Percentiles rank a stretch among this genome's conserved stretches.
Conservation (phyloP, 2,329 filamentous ascomycete genomes). For the Alternaria atra region DNA sequence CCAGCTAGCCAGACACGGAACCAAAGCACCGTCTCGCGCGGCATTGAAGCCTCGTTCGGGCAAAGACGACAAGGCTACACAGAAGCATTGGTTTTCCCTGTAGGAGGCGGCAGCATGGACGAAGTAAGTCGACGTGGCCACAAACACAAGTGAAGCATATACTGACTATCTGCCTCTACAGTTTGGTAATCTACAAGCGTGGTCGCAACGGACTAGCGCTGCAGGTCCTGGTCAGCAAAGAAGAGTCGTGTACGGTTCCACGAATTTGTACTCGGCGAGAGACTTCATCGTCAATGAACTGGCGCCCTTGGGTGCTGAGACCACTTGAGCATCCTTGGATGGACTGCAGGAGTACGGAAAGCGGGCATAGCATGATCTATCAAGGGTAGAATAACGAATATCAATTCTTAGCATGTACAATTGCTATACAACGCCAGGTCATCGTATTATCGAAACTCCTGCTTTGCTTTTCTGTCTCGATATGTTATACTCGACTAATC, state of each 20-base stretch:
- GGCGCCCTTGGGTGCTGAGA: conserved; percentile 64
- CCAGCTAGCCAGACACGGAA: conserved; percentile 69
- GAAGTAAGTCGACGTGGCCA: conserved; percentile 74
- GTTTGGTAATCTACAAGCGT: conserved; percentile 83
- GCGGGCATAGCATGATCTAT: not conserved
- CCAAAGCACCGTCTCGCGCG: conserved; percentile 57
- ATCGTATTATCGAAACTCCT: not conserved
- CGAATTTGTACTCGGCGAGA: conserved; percentile 72
- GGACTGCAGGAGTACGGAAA: not conserved
- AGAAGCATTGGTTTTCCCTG: conserved; percentile 92
- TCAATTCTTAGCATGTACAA: not conserved
- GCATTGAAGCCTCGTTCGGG: conserved; percentile 85
- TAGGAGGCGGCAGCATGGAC: conserved; percentile 95
- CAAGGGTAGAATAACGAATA: not conserved
- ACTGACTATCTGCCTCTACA: not conserved
- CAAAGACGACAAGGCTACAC: conserved; percentile 89
- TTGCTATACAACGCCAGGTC: not conserved
- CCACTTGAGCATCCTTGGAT: conserved; percentile 24
- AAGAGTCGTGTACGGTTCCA: conserved; percentile 93
- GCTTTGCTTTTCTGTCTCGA: not conserved
- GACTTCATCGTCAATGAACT: conserved; percentile 69
- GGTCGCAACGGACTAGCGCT: conserved; percentile 80
- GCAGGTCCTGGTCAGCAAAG: conserved; percentile 69
- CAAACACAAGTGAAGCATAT: not conserved
- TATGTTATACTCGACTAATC: too few relatives aligned